Evolutionary conservation across 2,329 filamentous ascomycete genomes (phyloP), one percentile per base, ranked within the genome.

Genomic region (Fusarium sarcochroum): DNA sequence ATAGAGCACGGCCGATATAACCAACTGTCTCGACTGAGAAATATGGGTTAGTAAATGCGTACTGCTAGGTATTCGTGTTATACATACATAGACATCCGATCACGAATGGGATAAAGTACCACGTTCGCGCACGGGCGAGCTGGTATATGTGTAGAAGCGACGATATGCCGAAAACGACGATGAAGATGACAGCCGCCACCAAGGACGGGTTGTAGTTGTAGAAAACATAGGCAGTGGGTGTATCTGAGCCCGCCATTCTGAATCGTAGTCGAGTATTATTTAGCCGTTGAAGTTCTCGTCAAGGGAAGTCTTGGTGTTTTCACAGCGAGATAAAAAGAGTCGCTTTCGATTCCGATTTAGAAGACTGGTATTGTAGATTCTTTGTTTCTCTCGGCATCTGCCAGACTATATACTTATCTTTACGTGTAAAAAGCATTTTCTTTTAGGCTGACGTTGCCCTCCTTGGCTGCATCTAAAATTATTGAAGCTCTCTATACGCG

Each of bases 41-140:
- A 17, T 8, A 2, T 8, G 1, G 10, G n/a, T 61, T 15, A 56
- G 56, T n/a, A 23, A 18, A 20, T 34, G 2, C 14, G 27, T 27
- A 32, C 14, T 4, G 1, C 4, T 5, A 13, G 25, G 15, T 4
- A 6, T 10, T 23, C 6, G 5, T 4, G 21, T 11, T 4, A 11
- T 14, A 68, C 78, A 68, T 80, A 86, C 84, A 85, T n/a, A 82
- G 60, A 44, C 84, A 84, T n/a, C 86, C 86, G 23, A 87, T 76
- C 5, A 84, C 68, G 40, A 88, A 83, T 0, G 86, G 83, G 4
- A 84, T 82, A 68, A 86, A 83, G 72, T 85, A 87, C 83, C 84
- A 87, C 10, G 83, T 83, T 52, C 81, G 76, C 4, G 77, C 75
- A 20, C 75, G 73, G 23, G 80, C 23, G 34, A 85, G 68, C 51